Percentiles rank a stretch among this genome's conserved stretches.
Conservation (phyloP, 805 yeast genomes). For the Saccharomycopsis capsularis region DNA sequence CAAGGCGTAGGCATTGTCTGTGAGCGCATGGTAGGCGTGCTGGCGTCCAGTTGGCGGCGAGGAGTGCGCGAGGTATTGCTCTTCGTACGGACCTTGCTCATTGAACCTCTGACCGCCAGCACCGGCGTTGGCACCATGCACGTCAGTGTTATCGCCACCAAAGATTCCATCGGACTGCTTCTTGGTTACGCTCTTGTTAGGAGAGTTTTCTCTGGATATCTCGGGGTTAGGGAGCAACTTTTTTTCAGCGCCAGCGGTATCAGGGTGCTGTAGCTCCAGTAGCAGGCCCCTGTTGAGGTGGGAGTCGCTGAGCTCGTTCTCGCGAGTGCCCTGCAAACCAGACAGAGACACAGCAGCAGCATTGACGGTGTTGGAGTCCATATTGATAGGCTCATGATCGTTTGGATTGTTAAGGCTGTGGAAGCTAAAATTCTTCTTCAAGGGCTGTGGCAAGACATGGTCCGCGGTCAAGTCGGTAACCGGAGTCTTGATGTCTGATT, state of each 20-base stretch:
- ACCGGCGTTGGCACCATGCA: neutral
- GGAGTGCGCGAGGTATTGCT: neutral
- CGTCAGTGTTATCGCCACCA: too few species aligned
- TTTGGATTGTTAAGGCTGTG: neutral
- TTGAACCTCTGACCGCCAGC: neutral
- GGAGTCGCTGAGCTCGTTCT: too few species aligned
- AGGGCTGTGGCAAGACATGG: conserved; percentile 1
- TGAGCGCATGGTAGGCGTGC: too few species aligned
- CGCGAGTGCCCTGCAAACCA: too few species aligned
- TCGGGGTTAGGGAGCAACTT: conserved; percentile 10
- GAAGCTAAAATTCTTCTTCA: neutral
- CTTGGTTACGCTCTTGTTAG: too few species aligned
- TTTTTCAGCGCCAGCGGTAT: neutral
- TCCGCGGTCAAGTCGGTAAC: neutral
- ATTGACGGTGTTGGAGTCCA: conserved; percentile 1
- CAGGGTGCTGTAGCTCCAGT: too few species aligned
- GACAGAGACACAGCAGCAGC: too few species aligned
- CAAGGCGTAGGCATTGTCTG: neutral
- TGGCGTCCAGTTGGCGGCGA: neutral
- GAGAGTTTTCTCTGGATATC: conserved; percentile 4
- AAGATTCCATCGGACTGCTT: too few species aligned
- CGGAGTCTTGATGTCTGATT: neutral
- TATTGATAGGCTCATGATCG: conserved; percentile 10
- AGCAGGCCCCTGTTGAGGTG: too few species aligned
- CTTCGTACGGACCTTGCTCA: neutral